These are phyloP conservation scores for Berberis thunbergii DNA, from an alignment of 164 flowering plant species.

Conservation along the genomic window DNA sequence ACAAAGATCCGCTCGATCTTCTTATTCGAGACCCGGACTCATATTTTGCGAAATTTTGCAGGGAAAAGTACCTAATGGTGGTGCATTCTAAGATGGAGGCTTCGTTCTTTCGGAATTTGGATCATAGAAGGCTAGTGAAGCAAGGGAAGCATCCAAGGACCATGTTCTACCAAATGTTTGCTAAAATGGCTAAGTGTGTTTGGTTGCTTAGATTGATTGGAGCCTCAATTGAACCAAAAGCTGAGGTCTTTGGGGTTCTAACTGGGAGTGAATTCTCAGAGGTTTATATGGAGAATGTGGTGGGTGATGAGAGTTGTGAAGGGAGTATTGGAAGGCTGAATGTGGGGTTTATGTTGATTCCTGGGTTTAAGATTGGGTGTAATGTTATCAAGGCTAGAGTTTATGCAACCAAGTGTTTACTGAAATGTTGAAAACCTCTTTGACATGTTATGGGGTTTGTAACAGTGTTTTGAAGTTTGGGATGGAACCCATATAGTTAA, in stretches of 20 bases:
- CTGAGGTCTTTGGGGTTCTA: conserved; percentile 29
- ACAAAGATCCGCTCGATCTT: neutral
- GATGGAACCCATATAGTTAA: too few species aligned
- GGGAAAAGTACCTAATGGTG: neutral
- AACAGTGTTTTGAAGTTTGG: too few species aligned
- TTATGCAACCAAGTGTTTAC: too few species aligned
- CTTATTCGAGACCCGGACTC: conserved; percentile 1
- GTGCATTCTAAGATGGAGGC: neutral
- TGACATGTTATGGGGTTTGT: too few species aligned
- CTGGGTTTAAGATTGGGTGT: too few species aligned
- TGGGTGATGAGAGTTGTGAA: conserved; percentile 14
- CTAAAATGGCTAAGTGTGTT: conserved; percentile 48
- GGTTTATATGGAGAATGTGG: conserved; percentile 43
- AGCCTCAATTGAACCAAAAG: conserved; percentile 23
- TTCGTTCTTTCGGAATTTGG: conserved; percentile 29
- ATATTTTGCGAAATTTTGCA: neutral
- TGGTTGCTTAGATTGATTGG: conserved; percentile 42
- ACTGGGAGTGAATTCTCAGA: conserved; percentile 39
- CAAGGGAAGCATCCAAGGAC: conserved; percentile 51
- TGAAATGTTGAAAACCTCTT: too few species aligned
- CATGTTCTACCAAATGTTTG: conserved; percentile 44
- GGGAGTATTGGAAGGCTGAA: too few species aligned
- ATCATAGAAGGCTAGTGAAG: conserved; percentile 37
- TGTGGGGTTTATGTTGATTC: too few species aligned
- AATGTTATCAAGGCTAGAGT: too few species aligned